A percentile compares a stretch with the other conserved stretches of the same genome.
These are phyloP conservation scores for Kazachstania taianensis DNA, from an alignment of 805 yeast species.

Conservation along the genomic window DNA sequence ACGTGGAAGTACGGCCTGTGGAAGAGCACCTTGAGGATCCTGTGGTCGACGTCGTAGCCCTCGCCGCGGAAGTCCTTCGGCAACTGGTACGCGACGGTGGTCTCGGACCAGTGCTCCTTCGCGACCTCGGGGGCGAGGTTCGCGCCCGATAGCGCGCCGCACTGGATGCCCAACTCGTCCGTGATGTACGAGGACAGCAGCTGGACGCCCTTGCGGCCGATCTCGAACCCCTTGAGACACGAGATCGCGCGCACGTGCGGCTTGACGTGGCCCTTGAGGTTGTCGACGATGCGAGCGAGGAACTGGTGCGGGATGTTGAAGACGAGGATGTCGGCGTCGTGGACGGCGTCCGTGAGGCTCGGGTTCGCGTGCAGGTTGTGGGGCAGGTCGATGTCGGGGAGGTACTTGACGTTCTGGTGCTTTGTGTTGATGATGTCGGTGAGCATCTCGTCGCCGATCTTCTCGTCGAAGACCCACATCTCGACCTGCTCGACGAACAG, in stretches of 20 bases:
- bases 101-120: slow-evolving; percentile 89
- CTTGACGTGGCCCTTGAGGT: slow-evolving; percentile 64
- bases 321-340: slow-evolving; percentile 72
- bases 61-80: slow-evolving; percentile 48
- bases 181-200: slow-evolving; percentile 70
- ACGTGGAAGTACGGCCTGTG: slow-evolving; percentile 98
- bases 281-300: slow-evolving; percentile 63
- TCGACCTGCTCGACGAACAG: slow-evolving; percentile 65
- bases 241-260: slow-evolving; percentile 77
- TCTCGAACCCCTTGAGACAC: slow-evolving; percentile 91
- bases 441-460: slow-evolving; percentile 62
- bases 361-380: slow-evolving; percentile 82
- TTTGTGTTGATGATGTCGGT: slow-evolving; percentile 82
- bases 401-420: slow-evolving; percentile 89
- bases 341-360: slow-evolving; percentile 60
- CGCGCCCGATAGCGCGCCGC: slow-evolving; percentile 96
- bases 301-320: slow-evolving; percentile 98
- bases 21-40: slow-evolving; percentile 67
- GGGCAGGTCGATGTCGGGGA: slow-evolving; percentile 80
- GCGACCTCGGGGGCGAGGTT: slow-evolving; percentile 97
- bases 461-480: slow-evolving; percentile 96
- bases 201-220: slow-evolving; percentile 72
- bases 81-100: slow-evolving; percentile 79
- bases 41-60: slow-evolving; percentile 49
- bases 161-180: slow-evolving; percentile 70